These are phyloP conservation scores for Mangifera indica DNA, from an alignment of 345 rosid species.

Conservation along the genomic window DNA sequence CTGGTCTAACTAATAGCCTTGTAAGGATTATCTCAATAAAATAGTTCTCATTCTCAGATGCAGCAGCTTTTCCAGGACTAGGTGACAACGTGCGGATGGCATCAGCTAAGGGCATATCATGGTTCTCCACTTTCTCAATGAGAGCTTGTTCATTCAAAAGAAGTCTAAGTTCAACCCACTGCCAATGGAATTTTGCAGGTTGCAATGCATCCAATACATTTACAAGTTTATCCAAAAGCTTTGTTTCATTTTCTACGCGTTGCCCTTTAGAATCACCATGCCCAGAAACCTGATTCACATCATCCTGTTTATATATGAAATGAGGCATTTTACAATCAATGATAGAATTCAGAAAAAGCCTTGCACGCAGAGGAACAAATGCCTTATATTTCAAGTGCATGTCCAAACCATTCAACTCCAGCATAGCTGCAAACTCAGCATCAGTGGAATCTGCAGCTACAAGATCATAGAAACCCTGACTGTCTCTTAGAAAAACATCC, in stretches of 20 bases:
- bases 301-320: constrained; percentile 48
- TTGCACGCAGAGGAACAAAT: constrained; percentile 88
- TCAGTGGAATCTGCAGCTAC: constrained; percentile 79
- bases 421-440: constrained; percentile 77
- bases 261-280: constrained; percentile 51
- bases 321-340: constrained; percentile 76
- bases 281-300: constrained; percentile 45
- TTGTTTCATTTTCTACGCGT: constrained; percentile 54
- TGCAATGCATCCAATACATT: constrained; percentile 74
- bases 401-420: constrained; percentile 71
- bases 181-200: constrained; percentile 99
- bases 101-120: constrained; percentile 65
- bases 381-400: constrained; percentile 64
- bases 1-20: constrained; percentile 93
- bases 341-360: constrained; percentile 80
- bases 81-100: constrained; percentile 76
- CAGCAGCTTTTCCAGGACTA: constrained; percentile 64
- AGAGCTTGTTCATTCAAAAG: constrained; percentile 95
- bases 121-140: constrained; percentile 75
- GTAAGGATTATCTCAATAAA: constrained; percentile 87
- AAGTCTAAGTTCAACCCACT: constrained; percentile 96
- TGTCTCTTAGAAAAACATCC: constrained; percentile 87
- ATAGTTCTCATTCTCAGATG: constrained; percentile 87
- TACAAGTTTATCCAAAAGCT: constrained; percentile 82
- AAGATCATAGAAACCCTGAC: constrained; percentile 75